Conservation (phyloP, 495 filamentous ascomycete species). For the Xanthoparmelia taractica region DNA sequence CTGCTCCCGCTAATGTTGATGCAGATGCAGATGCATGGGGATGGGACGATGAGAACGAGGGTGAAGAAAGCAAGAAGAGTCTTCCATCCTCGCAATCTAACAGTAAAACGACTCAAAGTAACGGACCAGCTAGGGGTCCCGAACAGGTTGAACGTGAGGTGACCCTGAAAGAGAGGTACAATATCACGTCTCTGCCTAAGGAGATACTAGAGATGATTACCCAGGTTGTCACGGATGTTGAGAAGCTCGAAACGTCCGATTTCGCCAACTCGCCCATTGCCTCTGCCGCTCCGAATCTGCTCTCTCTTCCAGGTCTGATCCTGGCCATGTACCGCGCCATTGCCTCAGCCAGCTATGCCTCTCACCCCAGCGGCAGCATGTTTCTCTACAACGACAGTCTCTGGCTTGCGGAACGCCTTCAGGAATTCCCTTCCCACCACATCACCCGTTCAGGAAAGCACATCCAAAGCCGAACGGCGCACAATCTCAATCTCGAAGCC, state of each 20-base stretch:
- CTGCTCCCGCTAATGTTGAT: conserved; percentile 40
- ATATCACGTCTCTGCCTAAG: conserved; percentile 75
- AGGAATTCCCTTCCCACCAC: conserved; percentile 38
- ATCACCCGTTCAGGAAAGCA: conserved; percentile 2
- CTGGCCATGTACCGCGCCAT: conserved; percentile 88
- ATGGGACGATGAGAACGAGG: conserved; percentile 57
- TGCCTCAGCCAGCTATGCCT: conserved; percentile 69
- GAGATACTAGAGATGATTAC: conserved; percentile 63
- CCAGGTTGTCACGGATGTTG: conserved; percentile 62
- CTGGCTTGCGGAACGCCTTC: conserved; percentile 67
- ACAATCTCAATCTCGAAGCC: conserved; percentile 54
- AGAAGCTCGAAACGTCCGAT: conserved; percentile 42
- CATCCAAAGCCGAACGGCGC: conserved; percentile 24
- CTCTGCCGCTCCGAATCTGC: conserved; percentile 65
- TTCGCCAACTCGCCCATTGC: conserved; percentile 50
- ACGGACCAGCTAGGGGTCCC: conserved; percentile 14
- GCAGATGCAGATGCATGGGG: conserved; percentile 55
- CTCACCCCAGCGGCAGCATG: conserved; percentile 67
- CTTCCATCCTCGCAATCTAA: conserved; percentile 13
- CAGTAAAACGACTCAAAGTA: conserved; percentile 15
- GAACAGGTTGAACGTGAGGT: conserved; percentile 44
- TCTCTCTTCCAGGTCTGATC: conserved; percentile 72
- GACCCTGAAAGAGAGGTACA: conserved; percentile 79
- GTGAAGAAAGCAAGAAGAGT: conserved; percentile 24
- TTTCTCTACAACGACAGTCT: conserved; percentile 87